Percentiles rank a stretch among this genome's conserved stretches.
These are phyloP conservation scores for Tolypocladium album DNA, from an alignment of 2,329 filamentous ascomycete genomes.

Conservation along the genomic window DNA sequence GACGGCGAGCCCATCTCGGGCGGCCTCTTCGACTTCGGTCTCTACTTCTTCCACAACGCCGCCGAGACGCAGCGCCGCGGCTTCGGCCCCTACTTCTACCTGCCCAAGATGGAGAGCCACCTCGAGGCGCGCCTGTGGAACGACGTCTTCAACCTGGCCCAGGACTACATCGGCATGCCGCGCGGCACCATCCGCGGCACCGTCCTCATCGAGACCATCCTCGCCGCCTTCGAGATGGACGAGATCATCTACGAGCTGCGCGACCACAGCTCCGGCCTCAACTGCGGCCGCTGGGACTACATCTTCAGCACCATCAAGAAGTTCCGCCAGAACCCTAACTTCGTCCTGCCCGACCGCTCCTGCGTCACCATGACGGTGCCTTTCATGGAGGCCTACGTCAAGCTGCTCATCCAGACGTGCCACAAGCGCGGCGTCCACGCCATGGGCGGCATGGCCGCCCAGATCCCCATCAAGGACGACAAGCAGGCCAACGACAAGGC, in stretches of 20 bases:
- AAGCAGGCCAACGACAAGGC: slow-evolving; percentile 82
- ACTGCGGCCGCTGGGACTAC: slow-evolving; percentile 99
- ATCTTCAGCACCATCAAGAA: slow-evolving; percentile 99
- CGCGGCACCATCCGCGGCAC: slow-evolving; percentile 91
- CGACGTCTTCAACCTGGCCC: slow-evolving; percentile 89
- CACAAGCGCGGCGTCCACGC: slow-evolving; percentile 95
- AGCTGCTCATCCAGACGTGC: slow-evolving; percentile 95
- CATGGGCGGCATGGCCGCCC: slow-evolving; percentile 97
- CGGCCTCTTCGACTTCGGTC: slow-evolving; percentile 89
- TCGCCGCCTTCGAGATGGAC: slow-evolving; percentile 98
- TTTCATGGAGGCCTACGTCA: slow-evolving; percentile 95
- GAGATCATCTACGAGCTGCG: slow-evolving; percentile 99
- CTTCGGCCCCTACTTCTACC: slow-evolving; percentile 91
- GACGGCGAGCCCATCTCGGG: slow-evolving; percentile 93
- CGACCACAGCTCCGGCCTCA: slow-evolving; percentile 90
- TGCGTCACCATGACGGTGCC: slow-evolving; percentile 95
- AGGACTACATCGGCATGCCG: slow-evolving; percentile 84
- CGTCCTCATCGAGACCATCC: slow-evolving; percentile 94
- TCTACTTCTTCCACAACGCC: slow-evolving; percentile 99
- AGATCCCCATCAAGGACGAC: slow-evolving; percentile 98
- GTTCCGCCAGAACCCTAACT: slow-evolving; percentile 89
- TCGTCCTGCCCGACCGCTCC: slow-evolving; percentile 85
- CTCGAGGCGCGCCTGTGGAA: slow-evolving; percentile 97
- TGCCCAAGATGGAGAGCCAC: slow-evolving; percentile 97
- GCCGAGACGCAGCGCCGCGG: slow-evolving; percentile 76